Evolutionary conservation across 106 monocot species (phyloP).

Genomic region (Apostasia ramifera): DNA sequence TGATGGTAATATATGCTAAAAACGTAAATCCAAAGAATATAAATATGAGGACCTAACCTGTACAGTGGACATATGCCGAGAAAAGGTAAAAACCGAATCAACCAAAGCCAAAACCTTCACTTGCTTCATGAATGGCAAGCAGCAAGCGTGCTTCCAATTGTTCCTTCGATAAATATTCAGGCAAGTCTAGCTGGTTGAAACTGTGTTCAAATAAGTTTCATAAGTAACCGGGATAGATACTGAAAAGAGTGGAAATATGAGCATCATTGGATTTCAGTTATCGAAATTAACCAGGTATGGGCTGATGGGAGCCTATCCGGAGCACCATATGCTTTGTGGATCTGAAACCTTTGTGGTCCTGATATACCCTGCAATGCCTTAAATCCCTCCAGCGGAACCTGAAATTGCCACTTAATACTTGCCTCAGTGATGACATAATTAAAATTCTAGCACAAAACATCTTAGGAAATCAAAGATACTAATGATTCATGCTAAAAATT

Average conservation of each 20-base stretch:
- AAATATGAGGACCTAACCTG: neutral
- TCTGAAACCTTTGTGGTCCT: slow-evolving; percentile 68
- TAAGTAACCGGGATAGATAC: neutral
- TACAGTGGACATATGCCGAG: neutral
- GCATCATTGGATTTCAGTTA: neutral
- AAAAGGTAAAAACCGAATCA: slow-evolving; percentile 13
- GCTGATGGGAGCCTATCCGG: slow-evolving; percentile 74
- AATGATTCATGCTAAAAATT: no score
- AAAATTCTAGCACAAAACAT: no score
- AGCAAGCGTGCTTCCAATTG: slow-evolving; percentile 60
- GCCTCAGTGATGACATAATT: no score
- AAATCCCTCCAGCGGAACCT: slow-evolving; percentile 77
- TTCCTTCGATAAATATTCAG: slow-evolving; percentile 65
- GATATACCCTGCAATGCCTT: slow-evolving; percentile 76
- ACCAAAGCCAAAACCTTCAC: slow-evolving; percentile 85
- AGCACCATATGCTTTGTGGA: slow-evolving; percentile 82
- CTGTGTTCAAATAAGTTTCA: slow-evolving; percentile 16
- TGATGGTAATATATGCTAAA: no score
- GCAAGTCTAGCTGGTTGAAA: slow-evolving; percentile 76
- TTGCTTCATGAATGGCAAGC: slow-evolving; percentile 81
- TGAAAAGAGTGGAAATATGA: neutral
- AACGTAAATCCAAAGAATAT: no score
- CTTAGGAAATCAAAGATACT: no score
- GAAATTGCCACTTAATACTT: neutral
- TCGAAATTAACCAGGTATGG: slow-evolving; percentile 54